These are phyloP conservation scores for Pseudogymnoascus sp. DNA, from an alignment of 2,329 filamentous ascomycete species.

Conservation along the genomic window DNA sequence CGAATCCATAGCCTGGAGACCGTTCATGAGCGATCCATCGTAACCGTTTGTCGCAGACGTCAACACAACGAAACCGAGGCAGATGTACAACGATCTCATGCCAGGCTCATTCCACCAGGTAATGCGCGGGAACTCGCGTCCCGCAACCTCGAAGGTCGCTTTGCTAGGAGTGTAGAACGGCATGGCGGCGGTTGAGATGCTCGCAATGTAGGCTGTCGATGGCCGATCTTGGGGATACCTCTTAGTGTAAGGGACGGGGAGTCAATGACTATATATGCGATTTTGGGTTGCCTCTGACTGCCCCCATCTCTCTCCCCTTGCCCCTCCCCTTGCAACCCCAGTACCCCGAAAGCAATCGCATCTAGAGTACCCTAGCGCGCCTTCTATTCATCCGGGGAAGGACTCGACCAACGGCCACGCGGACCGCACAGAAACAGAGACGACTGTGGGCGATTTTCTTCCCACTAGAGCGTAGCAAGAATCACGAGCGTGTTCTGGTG, in stretches of 20 bases:
- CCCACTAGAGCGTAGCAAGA: not conserved
- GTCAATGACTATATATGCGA: not conserved
- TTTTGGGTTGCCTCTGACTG: not conserved
- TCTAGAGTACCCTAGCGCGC: not conserved
- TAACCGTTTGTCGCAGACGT: conserved; percentile 47
- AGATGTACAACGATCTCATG: conserved; percentile 47
- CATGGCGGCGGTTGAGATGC: conserved; percentile 8
- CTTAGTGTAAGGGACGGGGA: not conserved
- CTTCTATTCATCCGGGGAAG: not conserved
- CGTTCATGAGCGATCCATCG: conserved; percentile 34
- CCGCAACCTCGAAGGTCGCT: conserved; percentile 24
- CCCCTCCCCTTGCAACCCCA: not conserved
- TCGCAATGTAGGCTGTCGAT: not conserved
- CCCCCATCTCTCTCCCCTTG: not conserved
- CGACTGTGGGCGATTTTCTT: not conserved
- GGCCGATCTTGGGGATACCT: not conserved
- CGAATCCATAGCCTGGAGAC: conserved; percentile 31
- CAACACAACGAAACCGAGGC: conserved; percentile 28
- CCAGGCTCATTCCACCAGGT: conserved; percentile 47
- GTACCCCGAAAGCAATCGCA: not conserved
- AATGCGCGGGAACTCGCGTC: conserved; percentile 28
- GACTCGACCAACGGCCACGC: not conserved
- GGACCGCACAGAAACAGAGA: not conserved
- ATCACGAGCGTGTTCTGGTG: not conserved
- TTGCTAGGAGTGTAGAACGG: conserved; percentile 18